Base-by-base conservation (phyloP, 2,329 filamentous ascomycete genomes). In the Incumbomyces lentus region DNA sequence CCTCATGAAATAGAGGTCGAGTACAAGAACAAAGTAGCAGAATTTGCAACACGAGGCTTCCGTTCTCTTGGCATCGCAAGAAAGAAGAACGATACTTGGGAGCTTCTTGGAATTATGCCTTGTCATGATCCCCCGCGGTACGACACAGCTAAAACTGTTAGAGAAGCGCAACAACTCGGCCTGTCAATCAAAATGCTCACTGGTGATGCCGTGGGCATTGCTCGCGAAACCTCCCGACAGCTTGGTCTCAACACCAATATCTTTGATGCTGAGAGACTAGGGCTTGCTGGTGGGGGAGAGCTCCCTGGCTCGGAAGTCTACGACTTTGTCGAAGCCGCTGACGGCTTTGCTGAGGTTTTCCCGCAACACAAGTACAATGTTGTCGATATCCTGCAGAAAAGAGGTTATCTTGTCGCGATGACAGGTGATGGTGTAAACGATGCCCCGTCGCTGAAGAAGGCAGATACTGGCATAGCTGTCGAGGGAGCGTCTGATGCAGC, bases 401-500 rank as follows among this genome's bases (percentile, higher is more conserved):
- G 87, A 79, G 87, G 87, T 56, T 89, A 93, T 69, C 79, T 94
- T 34, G 87, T 93, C 69, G 88, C 87, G 65, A 94, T 95, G 88
- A 95, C 87, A 68, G 87, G 87, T 75, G 88, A 94, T 59, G 87
- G 87, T 77, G 87, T 94, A 71, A 94, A 94, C 70, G 87, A 94
- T 68, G 87, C 87, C 55, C 86, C 87, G 54, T 93, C 86, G 26
- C 74, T 94, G 63, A 93, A 94, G 74, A 93, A 89, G 74, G 87
- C 87, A n/a, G 86, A 95, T 70, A 93, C 86, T 60, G 88, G 88
- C 75, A 94, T 95, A 71, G 88, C 88, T 54, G 87, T 95, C 60
- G 86, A 94, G 72, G 87, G 87, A 72, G 81, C 88, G 52, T 92
- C 86, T 22, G 88, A 94, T 64, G 88, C 87, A 63, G 88, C 88